Base-by-base conservation (phyloP, 2,329 filamentous ascomycete genomes). In the Neocatenulostroma microsporum region DNA sequence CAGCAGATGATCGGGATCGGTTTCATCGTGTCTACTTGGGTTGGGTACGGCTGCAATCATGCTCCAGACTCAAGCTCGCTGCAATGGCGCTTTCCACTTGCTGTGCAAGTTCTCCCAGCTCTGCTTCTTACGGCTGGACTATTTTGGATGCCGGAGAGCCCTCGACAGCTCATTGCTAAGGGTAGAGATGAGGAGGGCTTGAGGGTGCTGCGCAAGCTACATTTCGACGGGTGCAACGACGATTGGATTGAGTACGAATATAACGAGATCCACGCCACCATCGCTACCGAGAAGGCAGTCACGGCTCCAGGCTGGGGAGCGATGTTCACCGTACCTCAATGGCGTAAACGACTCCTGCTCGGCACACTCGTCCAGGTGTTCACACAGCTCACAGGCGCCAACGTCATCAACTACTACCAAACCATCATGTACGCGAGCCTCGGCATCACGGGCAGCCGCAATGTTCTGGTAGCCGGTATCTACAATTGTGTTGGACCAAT, bases 401-500 rank as follows among this genome's bases (percentile, higher is more conserved):
- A 76, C 30, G 39, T 41, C 1, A 74, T 76, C 24, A 72, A 68
- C 50, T 53, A 51, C 34, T 53, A 49, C 23, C 46, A 50, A 28
- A 73, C 72, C 2, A 74, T 67, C 9, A 54, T 75, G 0, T 76
- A 74, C 55, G 69, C 70, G 51, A 69, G 68, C 0, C 58, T 76
- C 4, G 72, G 72, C 3, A 73, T 76, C 32, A 57, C 56, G 1
- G 74, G 72, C 3, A 42, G 44, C 21, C 66, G 62, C 15, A 69
- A 64, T 17, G 62, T 76, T 2, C 65, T 79, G 1, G 70, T 79
- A 1, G 69, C 72, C 0, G 73, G 73, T 9, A 72, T 79, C 43
- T 79, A 78, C 60, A 78, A 77, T 49, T 68, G 72, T 38, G 63
- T 76, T 28, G 74, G 76, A 0, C 74, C 72, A 1, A 46, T 75